Evolutionary conservation across 1,284 basidiomycete genomes (phyloP).

Genomic region (Earliella scabrosa): DNA sequence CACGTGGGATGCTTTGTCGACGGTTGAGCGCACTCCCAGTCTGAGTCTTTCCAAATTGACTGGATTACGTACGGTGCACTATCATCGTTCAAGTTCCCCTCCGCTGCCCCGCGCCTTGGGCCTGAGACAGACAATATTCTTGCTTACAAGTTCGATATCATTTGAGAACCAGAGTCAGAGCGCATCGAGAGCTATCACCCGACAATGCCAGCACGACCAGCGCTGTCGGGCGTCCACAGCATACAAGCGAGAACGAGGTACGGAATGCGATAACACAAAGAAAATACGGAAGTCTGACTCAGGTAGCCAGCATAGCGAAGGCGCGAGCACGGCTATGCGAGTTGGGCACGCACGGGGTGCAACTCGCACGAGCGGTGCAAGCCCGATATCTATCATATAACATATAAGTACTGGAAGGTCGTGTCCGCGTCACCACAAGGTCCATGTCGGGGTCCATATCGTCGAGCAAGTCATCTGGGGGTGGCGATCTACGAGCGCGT

Average conservation of each 20-base stretch:
- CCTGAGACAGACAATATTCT: neutral
- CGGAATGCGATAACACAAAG: neutral
- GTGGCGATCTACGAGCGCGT: slow-evolving; percentile 5
- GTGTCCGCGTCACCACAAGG: neutral
- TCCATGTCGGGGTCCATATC: too few relatives aligned
- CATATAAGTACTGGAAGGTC: neutral
- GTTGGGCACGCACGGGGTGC: too few relatives aligned
- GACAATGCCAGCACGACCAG: neutral
- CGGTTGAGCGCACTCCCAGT: too few relatives aligned
- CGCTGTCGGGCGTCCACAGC: neutral
- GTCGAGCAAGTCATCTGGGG: neutral
- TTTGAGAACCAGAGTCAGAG: too few relatives aligned
- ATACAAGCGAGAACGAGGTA: neutral
- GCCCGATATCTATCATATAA: neutral
- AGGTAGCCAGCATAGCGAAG: neutral
- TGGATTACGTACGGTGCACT: too few relatives aligned
- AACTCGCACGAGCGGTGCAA: neutral
- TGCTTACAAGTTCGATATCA: neutral
- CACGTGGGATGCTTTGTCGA: too few relatives aligned
- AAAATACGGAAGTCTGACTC: neutral
- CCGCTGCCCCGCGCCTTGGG: too few relatives aligned
- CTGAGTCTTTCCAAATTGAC: too few relatives aligned
- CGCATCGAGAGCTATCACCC: neutral
- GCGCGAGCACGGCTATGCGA: neutral
- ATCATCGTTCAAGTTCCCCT: too few relatives aligned